Evolutionary conservation across 345 rosid species (phyloP).

Genomic region (Brassica nigra): DNA sequence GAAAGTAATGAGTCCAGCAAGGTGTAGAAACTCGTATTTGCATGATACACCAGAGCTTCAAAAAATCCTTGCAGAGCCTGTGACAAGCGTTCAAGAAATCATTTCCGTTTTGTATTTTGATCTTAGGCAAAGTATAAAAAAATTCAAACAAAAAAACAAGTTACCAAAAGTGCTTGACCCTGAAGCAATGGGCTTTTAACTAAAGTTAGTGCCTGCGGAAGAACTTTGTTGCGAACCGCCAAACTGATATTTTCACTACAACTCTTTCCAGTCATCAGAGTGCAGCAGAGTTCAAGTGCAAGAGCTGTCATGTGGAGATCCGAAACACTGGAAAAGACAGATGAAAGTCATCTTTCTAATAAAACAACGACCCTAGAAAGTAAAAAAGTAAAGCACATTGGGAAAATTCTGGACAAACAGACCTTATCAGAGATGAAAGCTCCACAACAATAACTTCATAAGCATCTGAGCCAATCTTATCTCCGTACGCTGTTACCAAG

Average conservation of each 20-base stretch:
- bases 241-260: slow-evolving; percentile 74
- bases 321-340: slow-evolving; percentile 66
- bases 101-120: slow-evolving; percentile 8
- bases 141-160: slow-evolving; percentile 16
- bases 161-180: slow-evolving; percentile 98
- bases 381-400: not conserved
- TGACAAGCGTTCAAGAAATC: slow-evolving; percentile 41
- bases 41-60: slow-evolving; percentile 80
- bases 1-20: slow-evolving; percentile 87
- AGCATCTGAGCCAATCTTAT: slow-evolving; percentile 81
- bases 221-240: slow-evolving; percentile 93
- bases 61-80: slow-evolving; percentile 89
- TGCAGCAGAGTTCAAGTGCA: slow-evolving; percentile 97
- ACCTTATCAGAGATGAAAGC: slow-evolving; percentile 91
- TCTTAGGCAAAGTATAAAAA: slow-evolving; percentile 23
- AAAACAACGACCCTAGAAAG: slow-evolving; percentile 14
- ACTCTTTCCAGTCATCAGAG: slow-evolving; percentile 91
- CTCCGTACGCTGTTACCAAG: slow-evolving; percentile 83
- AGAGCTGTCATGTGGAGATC: slow-evolving; percentile 99
- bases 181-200: slow-evolving; percentile 94
- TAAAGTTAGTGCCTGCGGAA: slow-evolving; percentile 87
- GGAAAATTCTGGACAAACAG: slow-evolving; percentile 16
- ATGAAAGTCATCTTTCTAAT: slow-evolving; percentile 7
- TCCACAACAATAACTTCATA: slow-evolving; percentile 91
- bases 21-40: slow-evolving; percentile 89